Conservation (phyloP, 2,329 filamentous ascomycete genomes). For the Parastagonospora avenae region DNA sequence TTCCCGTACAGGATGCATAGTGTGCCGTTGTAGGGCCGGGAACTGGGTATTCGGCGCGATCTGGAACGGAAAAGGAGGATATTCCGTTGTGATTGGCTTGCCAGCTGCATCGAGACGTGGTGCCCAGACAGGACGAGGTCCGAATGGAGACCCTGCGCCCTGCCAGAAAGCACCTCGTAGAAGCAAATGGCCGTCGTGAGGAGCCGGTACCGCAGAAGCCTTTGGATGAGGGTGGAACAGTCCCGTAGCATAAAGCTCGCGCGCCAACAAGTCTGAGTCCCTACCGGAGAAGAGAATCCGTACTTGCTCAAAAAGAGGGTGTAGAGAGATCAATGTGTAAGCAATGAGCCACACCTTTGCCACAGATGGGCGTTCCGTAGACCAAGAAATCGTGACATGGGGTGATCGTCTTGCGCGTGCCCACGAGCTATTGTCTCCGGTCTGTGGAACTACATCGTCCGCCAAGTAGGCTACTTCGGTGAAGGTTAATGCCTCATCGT, state of each 20-base stretch:
- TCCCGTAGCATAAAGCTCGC: slow-evolving; percentile 51
- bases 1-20: slow-evolving; percentile 72
- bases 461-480: slow-evolving; percentile 34
- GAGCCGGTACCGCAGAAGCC: slow-evolving; percentile 38
- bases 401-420: slow-evolving; percentile 54
- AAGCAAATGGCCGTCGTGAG: slow-evolving; percentile 53
- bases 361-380: slow-evolving; percentile 46
- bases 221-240: slow-evolving; percentile 51
- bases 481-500: slow-evolving; percentile 36
- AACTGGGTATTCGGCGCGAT: slow-evolving; percentile 56
- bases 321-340: slow-evolving; percentile 52
- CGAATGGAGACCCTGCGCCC: slow-evolving; percentile 50
- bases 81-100: slow-evolving; percentile 48
- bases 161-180: slow-evolving; percentile 57
- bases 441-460: slow-evolving; percentile 28
- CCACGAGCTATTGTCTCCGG: slow-evolving; percentile 48
- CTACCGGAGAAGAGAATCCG: slow-evolving; percentile 49
- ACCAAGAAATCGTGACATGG: slow-evolving; percentile 51
- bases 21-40: slow-evolving; percentile 57
- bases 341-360: slow-evolving; percentile 56
- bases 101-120: slow-evolving; percentile 39
- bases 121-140: slow-evolving; percentile 49
- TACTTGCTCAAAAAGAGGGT: slow-evolving; percentile 53
- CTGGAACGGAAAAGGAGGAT: slow-evolving; percentile 50
- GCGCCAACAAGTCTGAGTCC: slow-evolving; percentile 43